Evolutionary conservation across 257 asterid genomes (phyloP), one percentile per base, ranked within the genome.

Genomic region (Gynochthodes officinalis): DNA sequence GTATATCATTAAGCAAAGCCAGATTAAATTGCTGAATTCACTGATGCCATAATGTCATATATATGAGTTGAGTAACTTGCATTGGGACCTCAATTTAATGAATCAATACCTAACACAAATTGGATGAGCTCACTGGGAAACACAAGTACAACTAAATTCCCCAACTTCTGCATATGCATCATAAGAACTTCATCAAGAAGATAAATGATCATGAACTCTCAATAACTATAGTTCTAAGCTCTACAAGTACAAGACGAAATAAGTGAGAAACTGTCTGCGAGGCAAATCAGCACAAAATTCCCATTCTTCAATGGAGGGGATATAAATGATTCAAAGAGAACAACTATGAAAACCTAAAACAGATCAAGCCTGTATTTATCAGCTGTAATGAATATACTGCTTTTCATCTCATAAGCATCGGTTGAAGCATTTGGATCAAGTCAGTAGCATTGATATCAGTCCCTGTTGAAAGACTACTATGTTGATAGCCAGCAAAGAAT

Each of bases 401-500:
- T 33, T 25, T 1, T 50, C 71, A 59, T 60, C 67, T 50, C 21
- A 57, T 40, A 42, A 67, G 30, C 35, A 12, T 55, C 60, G 43
- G 23, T 15, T 10, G 69, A 48, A 68, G 64, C 58, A 21, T 75
- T 61, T 27, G 21, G 43, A 64, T 63, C 50, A 30, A 52, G 71
- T 14, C 61, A 44, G 42, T 70, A 64, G 61, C 48, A 71, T 35
- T 48, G 39, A 58, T 7, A 62, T 14, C 60, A 3, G 37, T 37
- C 35, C 63, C 49, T 19, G 63, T 64, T 42, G 67, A 63, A 49
- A 69, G 14, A 61, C 42, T 28, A 57, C 35, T 0, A 7, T 39
- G n/a, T 54, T 73, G 19, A 63, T 25, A 21, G 43, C 73, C 75
- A 64, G 39, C 44, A 75, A 55, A 74, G 74, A 33, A 50, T 55